Percentiles rank a stretch among this genome's conserved stretches.
Evolutionary conservation across 805 yeast species (phyloP).

Genomic region (Barnettozyma californica): DNA sequence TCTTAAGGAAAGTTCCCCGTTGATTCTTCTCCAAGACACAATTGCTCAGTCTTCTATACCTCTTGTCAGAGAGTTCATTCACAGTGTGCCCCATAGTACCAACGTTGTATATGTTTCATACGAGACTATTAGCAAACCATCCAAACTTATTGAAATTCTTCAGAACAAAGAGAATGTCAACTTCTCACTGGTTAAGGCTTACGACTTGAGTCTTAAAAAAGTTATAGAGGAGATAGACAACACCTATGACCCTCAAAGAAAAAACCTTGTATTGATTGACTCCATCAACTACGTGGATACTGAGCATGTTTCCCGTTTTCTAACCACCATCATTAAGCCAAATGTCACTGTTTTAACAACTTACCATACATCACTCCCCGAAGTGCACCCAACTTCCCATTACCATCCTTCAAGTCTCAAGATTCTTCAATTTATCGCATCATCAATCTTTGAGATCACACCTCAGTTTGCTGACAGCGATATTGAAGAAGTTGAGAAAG

Average conservation of each 20-base stretch:
- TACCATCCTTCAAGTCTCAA: conserved; percentile 50
- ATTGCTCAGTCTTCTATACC: conserved; percentile 59
- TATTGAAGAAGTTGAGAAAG: conserved; percentile 43
- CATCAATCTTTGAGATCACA: conserved; percentile 58
- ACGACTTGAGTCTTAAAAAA: conserved; percentile 18
- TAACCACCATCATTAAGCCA: conserved; percentile 46
- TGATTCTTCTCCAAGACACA: conserved; percentile 65
- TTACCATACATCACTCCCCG: conserved; percentile 41
- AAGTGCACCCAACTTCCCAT: conserved; percentile 12
- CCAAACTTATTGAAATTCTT: conserved; percentile 22
- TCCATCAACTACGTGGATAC: conserved; percentile 55
- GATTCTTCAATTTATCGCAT: conserved; percentile 65
- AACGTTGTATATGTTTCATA: conserved; percentile 56
- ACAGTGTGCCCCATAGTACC: conserved; percentile 30
- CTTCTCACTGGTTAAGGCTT: conserved; percentile 41
- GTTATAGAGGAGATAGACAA: conserved; percentile 23
- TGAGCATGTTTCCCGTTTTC: conserved; percentile 41
- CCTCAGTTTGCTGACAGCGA: conserved; percentile 38
- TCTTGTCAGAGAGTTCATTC: conserved; percentile 53
- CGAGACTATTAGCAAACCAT: conserved; percentile 56
- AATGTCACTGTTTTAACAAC: conserved; percentile 40
- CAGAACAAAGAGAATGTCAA: conserved; percentile 25
- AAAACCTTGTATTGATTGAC: conserved; percentile 54
- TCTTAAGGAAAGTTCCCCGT: conserved; percentile 70
- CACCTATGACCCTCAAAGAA: conserved; percentile 17